Evolutionary conservation across 345 rosid species (phyloP), one percentile per base, ranked within the genome.

Genomic region (Eucalyptus marginata): DNA sequence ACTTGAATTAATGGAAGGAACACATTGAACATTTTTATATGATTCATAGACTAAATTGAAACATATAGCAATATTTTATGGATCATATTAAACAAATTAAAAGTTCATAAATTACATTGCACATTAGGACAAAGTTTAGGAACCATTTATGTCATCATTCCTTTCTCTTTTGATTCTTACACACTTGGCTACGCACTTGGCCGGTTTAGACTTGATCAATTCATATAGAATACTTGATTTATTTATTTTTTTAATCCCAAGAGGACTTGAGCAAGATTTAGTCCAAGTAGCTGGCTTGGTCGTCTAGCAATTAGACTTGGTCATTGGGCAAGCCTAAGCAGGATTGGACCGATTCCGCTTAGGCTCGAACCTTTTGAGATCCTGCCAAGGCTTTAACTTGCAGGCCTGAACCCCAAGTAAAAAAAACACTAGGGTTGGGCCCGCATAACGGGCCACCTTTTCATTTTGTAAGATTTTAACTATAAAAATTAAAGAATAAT

Each of bases 121-220:
- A 56, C 0, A 9, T 56, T 56, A 56, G 0, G 0, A 1, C 1
- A 56, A 9, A 56, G 5, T 56, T 56, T 56, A 0, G 0, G 12
- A 22, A 56, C 11, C 4, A 56, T 56, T 56, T 56, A 9, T 56
- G 62, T 56, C 2, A 56, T 22, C 2, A 56, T 56, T 24, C 5
- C 6, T 56, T 22, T 56, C 27, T 56, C 11, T 56, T 22, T 56
- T 56, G 27, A 56, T 56, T 56, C 27, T 56, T 9, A 56, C 62
- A 22, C 62, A 22, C 62, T 56, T 56, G 27, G 62, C 27, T 20
- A 6, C 3, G 27, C 59, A 56, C 25, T 56, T 56, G 27, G 12
- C 5, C 5, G 27, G 3, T 22, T 56, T 0, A 56, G 12, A 22
- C 62, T 56, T 56, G 27, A 56, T 56, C 62, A 56, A 54, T 56